A percentile compares a stretch with the other conserved stretches of the same genome.
These are phyloP conservation scores for Alloascoidea africana DNA, from an alignment of 805 yeast genomes.

Conservation along the genomic window DNA sequence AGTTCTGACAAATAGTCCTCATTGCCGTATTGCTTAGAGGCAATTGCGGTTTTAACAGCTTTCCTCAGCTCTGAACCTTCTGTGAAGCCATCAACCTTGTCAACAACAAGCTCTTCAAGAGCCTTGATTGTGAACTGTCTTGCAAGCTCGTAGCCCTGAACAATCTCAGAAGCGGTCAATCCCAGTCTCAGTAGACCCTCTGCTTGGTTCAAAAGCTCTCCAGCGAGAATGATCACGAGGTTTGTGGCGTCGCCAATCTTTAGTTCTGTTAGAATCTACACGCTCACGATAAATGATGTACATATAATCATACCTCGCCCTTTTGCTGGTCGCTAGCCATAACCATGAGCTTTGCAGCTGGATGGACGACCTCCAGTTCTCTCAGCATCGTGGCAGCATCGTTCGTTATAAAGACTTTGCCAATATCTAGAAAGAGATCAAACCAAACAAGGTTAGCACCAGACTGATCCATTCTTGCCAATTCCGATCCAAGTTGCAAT, in stretches of 20 bases:
- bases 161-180: conserved; percentile 79
- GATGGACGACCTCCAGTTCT: conserved; percentile 90
- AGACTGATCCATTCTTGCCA: no score
- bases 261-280: neutral
- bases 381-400: conserved; percentile 97
- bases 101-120: conserved; percentile 50
- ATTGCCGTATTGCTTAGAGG: conserved; percentile 85
- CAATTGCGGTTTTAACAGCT: conserved; percentile 72
- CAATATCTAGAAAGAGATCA: conserved; percentile 24
- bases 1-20: conserved; percentile 66
- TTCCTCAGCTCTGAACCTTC: conserved; percentile 44
- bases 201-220: conserved; percentile 76
- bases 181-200: conserved; percentile 79
- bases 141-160: conserved; percentile 89
- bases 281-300: conserved; percentile 2
- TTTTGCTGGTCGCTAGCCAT: conserved; percentile 98
- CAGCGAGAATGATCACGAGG: conserved; percentile 82
- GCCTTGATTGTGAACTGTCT: conserved; percentile 54
- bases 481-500: neutral
- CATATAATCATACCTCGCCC: conserved; percentile 31
- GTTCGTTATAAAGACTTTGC: conserved; percentile 79
- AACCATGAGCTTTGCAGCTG: conserved; percentile 89
- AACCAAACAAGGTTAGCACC: no score
- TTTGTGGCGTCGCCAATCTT: conserved; percentile 91
- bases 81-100: conserved; percentile 40